Evolutionary conservation across 1,284 basidiomycete species (phyloP).

Genomic region (Ceratobasidium sp.): DNA sequence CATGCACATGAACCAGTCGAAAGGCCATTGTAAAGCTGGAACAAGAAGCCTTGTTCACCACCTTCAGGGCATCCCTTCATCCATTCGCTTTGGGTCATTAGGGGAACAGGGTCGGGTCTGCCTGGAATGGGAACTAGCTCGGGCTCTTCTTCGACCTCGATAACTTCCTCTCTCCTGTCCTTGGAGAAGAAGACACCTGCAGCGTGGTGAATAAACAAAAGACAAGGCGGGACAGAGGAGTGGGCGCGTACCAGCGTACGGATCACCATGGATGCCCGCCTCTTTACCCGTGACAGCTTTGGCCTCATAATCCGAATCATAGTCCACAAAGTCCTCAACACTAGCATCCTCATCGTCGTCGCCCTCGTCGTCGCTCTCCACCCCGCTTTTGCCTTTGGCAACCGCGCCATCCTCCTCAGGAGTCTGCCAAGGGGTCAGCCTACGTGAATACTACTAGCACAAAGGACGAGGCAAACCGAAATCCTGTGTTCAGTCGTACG

Average conservation of each 20-base stretch:
- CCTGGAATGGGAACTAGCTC: constrained; percentile 61
- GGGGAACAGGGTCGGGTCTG: constrained; percentile 59
- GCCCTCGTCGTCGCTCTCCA: constrained; percentile 56
- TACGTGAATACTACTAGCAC: background rate
- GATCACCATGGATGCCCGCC: constrained; percentile 65
- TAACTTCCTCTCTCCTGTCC: constrained; percentile 82
- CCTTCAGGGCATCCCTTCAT: constrained; percentile 96
- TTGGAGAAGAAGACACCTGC: constrained; percentile 90
- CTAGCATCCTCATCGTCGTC: constrained; percentile 50
- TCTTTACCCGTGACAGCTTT: constrained; percentile 51
- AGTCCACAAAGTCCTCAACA: constrained; percentile 60
- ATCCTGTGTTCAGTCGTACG: constrained; percentile 6
- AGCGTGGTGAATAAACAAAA: constrained; percentile 18
- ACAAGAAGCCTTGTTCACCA: constrained; percentile 85
- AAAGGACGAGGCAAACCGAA: constrained; percentile 24
- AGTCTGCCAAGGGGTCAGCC: constrained; percentile 55
- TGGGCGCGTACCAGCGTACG: constrained; percentile 71
- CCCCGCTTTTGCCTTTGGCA: constrained; percentile 51
- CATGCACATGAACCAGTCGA: constrained; percentile 69
- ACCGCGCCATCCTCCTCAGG: constrained; percentile 57
- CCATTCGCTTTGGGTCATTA: constrained; percentile 90
- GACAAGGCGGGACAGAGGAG: constrained; percentile 8
- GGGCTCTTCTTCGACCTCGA: constrained; percentile 79
- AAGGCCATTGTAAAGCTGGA: constrained; percentile 78
- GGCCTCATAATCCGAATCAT: constrained; percentile 74